A percentile compares a stretch with the other conserved stretches of the same genome.
Conservation (phyloP, 768 basidiomycete genomes). For the Inosperma sp. region DNA sequence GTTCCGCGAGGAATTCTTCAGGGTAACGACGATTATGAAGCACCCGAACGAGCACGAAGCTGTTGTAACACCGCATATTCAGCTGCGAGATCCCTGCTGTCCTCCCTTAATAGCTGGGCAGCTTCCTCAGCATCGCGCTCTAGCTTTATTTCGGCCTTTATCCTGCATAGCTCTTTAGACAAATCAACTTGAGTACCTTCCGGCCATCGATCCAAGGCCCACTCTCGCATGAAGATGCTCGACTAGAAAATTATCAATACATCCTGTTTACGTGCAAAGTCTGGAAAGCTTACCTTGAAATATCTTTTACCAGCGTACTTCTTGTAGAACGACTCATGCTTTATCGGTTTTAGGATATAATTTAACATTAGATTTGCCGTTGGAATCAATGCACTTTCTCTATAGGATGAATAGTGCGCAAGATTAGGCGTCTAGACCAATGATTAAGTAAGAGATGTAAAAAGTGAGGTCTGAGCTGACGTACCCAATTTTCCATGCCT, state of each 20-base stretch:
- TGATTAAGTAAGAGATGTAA: constrained; percentile 5
- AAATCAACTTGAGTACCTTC: constrained; percentile 59
- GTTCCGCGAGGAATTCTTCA: neutral
- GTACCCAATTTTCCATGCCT: constrained; percentile 85
- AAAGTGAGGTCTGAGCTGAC: neutral
- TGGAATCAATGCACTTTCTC: constrained; percentile 77
- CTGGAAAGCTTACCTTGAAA: constrained; percentile 57
- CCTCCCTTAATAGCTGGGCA: constrained; percentile 6
- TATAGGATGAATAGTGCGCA: constrained; percentile 91
- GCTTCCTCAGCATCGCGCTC: constrained; percentile 33
- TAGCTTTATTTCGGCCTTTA: constrained; percentile 54
- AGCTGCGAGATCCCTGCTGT: constrained; percentile 14
- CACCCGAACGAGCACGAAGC: constrained; percentile 7
- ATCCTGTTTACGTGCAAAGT: neutral
- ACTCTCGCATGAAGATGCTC: constrained; percentile 76
- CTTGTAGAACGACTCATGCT: constrained; percentile 84
- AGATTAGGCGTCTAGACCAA: constrained; percentile 65
- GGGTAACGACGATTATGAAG: neutral
- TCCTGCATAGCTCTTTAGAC: constrained; percentile 48
- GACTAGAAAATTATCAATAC: constrained; percentile 43
- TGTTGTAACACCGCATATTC: constrained; percentile 12
- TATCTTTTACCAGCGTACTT: constrained; percentile 91
- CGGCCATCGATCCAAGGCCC: constrained; percentile 76
- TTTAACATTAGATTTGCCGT: constrained; percentile 92
- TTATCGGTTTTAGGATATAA: constrained; percentile 76